phyloP scores from a whole-genome alignment of 768 basidiomycete genomes.

The Gelatoporia subvermispora region DNA sequence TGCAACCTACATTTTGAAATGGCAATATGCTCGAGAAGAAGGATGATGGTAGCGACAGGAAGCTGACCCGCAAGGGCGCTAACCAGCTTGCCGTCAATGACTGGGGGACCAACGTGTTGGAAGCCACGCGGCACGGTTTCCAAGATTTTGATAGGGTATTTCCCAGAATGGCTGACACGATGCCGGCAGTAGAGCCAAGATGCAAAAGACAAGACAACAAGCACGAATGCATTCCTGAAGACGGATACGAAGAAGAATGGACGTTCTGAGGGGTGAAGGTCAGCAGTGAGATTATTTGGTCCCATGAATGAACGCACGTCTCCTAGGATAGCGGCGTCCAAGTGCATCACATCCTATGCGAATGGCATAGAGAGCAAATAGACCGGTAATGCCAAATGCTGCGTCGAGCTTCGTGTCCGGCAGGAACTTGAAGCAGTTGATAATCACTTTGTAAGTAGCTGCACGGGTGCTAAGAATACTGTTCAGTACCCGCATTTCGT shows the following conservation, averaged over 20 bases:
- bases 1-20: slow-evolving; percentile 81
- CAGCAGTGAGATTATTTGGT: background rate
- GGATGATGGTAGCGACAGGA: slow-evolving; percentile 82
- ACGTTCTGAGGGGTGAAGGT: slow-evolving; percentile 40
- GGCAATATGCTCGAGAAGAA: slow-evolving; percentile 93
- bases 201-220: slow-evolving; percentile 81
- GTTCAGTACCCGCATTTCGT: slow-evolving; percentile 6
- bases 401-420: slow-evolving; percentile 73
- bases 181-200: slow-evolving; percentile 81
- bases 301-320: slow-evolving; percentile 35
- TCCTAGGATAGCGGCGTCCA: slow-evolving; percentile 54
- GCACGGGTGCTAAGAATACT: slow-evolving; percentile 64
- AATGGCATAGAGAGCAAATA: slow-evolving; percentile 66
- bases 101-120: slow-evolving; percentile 48
- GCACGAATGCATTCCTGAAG: slow-evolving; percentile 80
- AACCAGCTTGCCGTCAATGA: slow-evolving; percentile 48
- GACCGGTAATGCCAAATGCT: slow-evolving; percentile 80
- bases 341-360: slow-evolving; percentile 50
- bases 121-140: slow-evolving; percentile 82
- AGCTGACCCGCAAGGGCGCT: slow-evolving; percentile 68
- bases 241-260: slow-evolving; percentile 76
- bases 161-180: slow-evolving; percentile 49
- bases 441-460: slow-evolving; percentile 81
- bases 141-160: slow-evolving; percentile 82
- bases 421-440: slow-evolving; percentile 86